These are phyloP conservation scores for Daldinia concentrica DNA, from an alignment of 495 filamentous ascomycete genomes.

Conservation along the genomic window DNA sequence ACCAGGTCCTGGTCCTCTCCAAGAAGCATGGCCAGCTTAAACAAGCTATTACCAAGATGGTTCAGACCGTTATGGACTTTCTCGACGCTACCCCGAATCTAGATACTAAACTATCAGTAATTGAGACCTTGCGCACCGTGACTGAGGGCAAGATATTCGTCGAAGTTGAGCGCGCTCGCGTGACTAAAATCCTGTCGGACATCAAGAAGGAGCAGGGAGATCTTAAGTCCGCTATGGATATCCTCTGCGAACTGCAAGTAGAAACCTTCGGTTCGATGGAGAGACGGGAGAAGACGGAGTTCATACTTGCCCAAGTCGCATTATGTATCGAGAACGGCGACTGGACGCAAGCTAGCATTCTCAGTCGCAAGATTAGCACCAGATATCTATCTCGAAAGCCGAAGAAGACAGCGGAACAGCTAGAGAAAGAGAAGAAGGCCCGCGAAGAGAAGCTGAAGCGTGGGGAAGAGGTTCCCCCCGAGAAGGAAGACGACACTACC, in stretches of 20 bases:
- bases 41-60: slow-evolving; percentile 98
- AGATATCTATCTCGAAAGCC: slow-evolving; percentile 87
- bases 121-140: slow-evolving; percentile 93
- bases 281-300: slow-evolving; percentile 95
- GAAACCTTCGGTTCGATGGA: slow-evolving; percentile 99
- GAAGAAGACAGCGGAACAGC: slow-evolving; percentile 84
- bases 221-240: slow-evolving; percentile 86
- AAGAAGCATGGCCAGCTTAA: slow-evolving; percentile 99
- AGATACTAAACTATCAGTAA: slow-evolving; percentile 89
- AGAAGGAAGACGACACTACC: slow-evolving; percentile 88
- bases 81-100: slow-evolving; percentile 79
- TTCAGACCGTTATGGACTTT: slow-evolving; percentile 93
- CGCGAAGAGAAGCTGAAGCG: slow-evolving; percentile 79
- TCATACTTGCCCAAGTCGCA: slow-evolving; percentile 93
- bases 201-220: slow-evolving; percentile 97
- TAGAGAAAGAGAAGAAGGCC: slow-evolving; percentile 88
- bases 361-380: slow-evolving; percentile 96
- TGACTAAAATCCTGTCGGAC: slow-evolving; percentile 92
- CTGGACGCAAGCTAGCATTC: slow-evolving; percentile 93
- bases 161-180: slow-evolving; percentile 95
- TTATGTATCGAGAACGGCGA: slow-evolving; percentile 95
- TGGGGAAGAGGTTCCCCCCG: slow-evolving; percentile 80
- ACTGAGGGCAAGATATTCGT: slow-evolving; percentile 99
- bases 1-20: slow-evolving; percentile 92
- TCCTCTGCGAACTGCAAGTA: slow-evolving; percentile 95